These are phyloP conservation scores for Mortierella polycephala DNA, from an alignment of 371 early-diverging fungal genomes.

Conservation along the genomic window DNA sequence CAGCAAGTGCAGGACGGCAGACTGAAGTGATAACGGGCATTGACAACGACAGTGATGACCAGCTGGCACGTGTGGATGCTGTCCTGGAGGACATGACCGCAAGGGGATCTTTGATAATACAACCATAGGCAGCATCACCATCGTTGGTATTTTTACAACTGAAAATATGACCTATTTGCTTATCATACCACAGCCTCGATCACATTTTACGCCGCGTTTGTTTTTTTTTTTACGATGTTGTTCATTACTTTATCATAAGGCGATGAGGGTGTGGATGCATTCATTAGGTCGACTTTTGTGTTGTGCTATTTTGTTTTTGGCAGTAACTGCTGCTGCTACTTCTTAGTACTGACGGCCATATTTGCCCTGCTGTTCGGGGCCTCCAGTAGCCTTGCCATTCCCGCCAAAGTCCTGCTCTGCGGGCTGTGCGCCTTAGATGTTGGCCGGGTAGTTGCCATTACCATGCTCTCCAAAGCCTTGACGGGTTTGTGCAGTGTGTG, in stretches of 20 bases:
- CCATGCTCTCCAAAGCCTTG: constrained; percentile 3
- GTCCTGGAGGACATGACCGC: constrained; percentile 1
- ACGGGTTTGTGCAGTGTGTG: constrained; percentile 7
- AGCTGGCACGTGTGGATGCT: background rate
- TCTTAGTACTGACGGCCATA: constrained; percentile 12
- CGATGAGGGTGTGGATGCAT: too few relatives aligned
- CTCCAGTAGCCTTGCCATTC: background rate
- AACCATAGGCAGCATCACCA: background rate
- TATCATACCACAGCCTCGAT: too few relatives aligned
- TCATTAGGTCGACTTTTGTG: background rate
- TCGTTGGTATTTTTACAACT: background rate
- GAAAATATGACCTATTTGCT: too few relatives aligned
- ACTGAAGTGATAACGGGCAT: background rate
- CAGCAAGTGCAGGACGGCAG: background rate
- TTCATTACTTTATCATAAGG: too few relatives aligned
- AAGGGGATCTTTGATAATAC: background rate
- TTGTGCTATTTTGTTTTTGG: background rate
- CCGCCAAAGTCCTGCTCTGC: constrained; percentile 47
- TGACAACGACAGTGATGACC: background rate
- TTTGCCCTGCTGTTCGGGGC: background rate
- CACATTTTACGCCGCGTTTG: too few relatives aligned
- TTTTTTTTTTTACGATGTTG: too few relatives aligned
- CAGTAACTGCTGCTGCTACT: background rate
- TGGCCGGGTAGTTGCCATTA: constrained; percentile 7
- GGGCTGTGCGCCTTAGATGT: constrained; percentile 32